These are phyloP conservation scores for Fusarium beomiforme DNA, from an alignment of 2,329 filamentous ascomycete species.

Conservation along the genomic window DNA sequence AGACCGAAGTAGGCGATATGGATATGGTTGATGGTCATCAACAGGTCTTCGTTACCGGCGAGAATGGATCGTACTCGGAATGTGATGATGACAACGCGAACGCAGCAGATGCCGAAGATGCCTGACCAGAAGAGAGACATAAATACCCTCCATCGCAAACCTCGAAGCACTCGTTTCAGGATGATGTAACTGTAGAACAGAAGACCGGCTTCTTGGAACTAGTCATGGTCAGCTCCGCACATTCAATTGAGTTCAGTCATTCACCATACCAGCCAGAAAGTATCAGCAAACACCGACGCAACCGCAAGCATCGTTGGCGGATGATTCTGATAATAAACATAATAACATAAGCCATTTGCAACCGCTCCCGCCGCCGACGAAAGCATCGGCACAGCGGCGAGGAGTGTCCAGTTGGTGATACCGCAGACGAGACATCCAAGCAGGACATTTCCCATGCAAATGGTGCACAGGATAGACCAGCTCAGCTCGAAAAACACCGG, in stretches of 20 bases:
- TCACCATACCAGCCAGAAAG: constrained; percentile 51
- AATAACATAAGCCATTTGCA: constrained; percentile 54
- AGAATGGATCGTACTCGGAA: constrained; percentile 47
- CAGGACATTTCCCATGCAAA: constrained; percentile 52
- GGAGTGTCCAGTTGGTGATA: constrained; percentile 50
- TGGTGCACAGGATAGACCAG: constrained; percentile 55
- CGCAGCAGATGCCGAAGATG: constrained; percentile 59
- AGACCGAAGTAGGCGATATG: constrained; percentile 54
- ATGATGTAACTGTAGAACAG: constrained; percentile 62
- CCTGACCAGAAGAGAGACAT: constrained; percentile 66
- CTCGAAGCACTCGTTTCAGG: constrained; percentile 59
- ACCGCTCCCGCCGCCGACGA: constrained; percentile 50
- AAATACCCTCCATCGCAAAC: constrained; percentile 53
- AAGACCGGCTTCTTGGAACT: constrained; percentile 56
- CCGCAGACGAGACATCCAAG: constrained; percentile 51
- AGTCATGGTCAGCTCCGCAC: background rate
- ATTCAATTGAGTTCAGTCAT: accelerated
- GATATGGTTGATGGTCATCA: constrained; percentile 48
- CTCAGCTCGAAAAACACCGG: constrained; percentile 52
- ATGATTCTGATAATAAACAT: constrained; percentile 49
- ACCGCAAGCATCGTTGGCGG: constrained; percentile 39
- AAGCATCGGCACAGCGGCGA: constrained; percentile 52
- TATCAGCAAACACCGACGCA: constrained; percentile 50
- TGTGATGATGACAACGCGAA: constrained; percentile 55
- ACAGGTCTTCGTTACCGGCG: constrained; percentile 31